Percentiles rank a stretch among this genome's conserved stretches.
Conservation (phyloP, 257 asterid genomes). For the Nicotiana tomentosiformis region DNA sequence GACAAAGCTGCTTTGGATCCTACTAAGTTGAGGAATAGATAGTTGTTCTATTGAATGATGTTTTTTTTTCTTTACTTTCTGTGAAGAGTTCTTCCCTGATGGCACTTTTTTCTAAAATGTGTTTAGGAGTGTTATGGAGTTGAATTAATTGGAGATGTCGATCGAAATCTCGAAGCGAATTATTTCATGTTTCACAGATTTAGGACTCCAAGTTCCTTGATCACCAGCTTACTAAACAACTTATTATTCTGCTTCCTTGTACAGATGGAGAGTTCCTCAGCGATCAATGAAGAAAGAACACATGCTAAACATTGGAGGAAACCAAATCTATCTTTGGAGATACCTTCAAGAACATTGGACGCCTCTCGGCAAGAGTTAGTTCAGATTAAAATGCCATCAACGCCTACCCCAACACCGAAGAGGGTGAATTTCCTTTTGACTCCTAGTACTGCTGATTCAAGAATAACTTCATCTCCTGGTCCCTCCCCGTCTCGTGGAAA, state of each 20-base stretch:
- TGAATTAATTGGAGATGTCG: background rate
- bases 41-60: background rate
- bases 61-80: background rate
- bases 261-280: conserved; percentile 36
- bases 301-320: conserved; percentile 53
- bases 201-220: background rate
- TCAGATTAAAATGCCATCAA: conserved; percentile 49
- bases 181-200: background rate
- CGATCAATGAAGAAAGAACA: conserved; percentile 32
- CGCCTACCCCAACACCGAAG: conserved; percentile 74
- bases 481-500: conserved; percentile 49
- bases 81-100: background rate
- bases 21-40: background rate
- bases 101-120: background rate
- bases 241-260: background rate
- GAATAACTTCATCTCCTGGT: conserved; percentile 31
- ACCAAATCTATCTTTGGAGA: conserved; percentile 59
- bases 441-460: conserved; percentile 44
- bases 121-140: background rate
- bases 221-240: background rate
- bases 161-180: background rate
- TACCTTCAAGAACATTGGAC: conserved; percentile 53
- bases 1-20: background rate
- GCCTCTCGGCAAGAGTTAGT: conserved; percentile 51
- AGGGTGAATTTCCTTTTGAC: conserved; percentile 65